Conservation (phyloP, 2,329 filamentous ascomycete species). For the Lithohypha guttulata region DNA sequence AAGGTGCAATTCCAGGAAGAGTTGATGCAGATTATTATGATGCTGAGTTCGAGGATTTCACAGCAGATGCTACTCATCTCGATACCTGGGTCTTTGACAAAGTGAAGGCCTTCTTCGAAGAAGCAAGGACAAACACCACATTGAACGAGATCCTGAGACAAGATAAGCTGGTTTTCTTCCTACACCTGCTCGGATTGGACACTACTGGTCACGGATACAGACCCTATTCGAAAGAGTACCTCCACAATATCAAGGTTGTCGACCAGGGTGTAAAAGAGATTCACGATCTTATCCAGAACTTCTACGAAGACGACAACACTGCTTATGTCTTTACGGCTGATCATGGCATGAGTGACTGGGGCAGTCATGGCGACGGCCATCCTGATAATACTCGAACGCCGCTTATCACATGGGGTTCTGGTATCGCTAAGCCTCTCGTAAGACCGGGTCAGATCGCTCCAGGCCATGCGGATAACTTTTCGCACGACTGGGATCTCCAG, state of each 20-base stretch:
- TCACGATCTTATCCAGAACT: conserved; percentile 67
- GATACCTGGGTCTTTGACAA: conserved; percentile 95
- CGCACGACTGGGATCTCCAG: conserved; percentile 75
- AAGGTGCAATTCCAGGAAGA: conserved; percentile 76
- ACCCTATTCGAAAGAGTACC: conserved; percentile 90
- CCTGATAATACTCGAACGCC: conserved; percentile 95
- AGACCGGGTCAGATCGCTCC: conserved; percentile 48
- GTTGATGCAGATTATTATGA: conserved; percentile 81
- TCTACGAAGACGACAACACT: conserved; percentile 75
- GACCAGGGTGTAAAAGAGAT: conserved; percentile 83
- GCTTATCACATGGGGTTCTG: conserved; percentile 85
- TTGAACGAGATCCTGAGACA: conserved; percentile 61
- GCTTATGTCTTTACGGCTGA: conserved; percentile 96
- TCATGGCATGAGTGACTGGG: conserved; percentile 98
- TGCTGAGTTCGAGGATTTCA: conserved; percentile 82
- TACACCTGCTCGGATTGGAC: conserved; percentile 85
- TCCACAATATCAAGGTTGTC: conserved; percentile 88
- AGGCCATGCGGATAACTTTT: conserved; percentile 81
- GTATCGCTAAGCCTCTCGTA: conserved; percentile 63
- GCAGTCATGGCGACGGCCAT: conserved; percentile 96
- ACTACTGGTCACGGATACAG: conserved; percentile 77
- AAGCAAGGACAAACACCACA: conserved; percentile 66
- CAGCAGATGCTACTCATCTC: conserved; percentile 64
- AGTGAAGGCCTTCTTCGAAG: conserved; percentile 74
- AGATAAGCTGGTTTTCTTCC: conserved; percentile 87